Conservation (phyloP, 2,329 filamentous ascomycete genomes). For the Fusarium sp. region DNA sequence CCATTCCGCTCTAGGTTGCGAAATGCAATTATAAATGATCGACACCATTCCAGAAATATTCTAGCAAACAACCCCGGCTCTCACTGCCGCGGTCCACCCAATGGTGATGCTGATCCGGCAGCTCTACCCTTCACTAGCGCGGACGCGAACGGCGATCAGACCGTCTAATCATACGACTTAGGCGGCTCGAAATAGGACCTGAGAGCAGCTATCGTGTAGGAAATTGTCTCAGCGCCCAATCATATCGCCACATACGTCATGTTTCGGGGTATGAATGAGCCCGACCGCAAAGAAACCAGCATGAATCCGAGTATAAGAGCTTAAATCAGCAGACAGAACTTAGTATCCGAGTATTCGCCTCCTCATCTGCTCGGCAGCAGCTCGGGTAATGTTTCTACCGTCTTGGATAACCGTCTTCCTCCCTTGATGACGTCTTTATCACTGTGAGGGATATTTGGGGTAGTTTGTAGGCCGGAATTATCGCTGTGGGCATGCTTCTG, state of each 20-base stretch:
- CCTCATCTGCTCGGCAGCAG: neutral
- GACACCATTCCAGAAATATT: neutral
- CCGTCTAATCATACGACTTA: neutral
- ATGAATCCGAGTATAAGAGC: too few relatives aligned
- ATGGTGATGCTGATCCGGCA: neutral
- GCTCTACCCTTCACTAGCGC: neutral
- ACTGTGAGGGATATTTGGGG: neutral
- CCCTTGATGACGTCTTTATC: neutral
- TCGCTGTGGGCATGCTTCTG: neutral
- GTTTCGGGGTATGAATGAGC: neutral
- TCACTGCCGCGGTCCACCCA: neutral
- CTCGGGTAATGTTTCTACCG: neutral
- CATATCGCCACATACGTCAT: neutral
- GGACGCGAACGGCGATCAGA: neutral
- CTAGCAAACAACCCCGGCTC: neutral
- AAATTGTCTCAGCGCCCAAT: neutral
- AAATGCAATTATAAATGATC: neutral
- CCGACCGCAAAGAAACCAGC: neutral
- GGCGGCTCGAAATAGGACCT: neutral
- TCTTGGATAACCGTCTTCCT: rapidly evolving
- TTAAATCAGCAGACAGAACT: too few relatives aligned
- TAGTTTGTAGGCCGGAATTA: neutral
- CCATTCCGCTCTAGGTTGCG: neutral
- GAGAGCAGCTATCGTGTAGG: neutral
- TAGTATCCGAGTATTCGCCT: neutral